Base-by-base conservation (phyloP, 176 grass and related monocot species). In the Panicum miliaceum region DNA sequence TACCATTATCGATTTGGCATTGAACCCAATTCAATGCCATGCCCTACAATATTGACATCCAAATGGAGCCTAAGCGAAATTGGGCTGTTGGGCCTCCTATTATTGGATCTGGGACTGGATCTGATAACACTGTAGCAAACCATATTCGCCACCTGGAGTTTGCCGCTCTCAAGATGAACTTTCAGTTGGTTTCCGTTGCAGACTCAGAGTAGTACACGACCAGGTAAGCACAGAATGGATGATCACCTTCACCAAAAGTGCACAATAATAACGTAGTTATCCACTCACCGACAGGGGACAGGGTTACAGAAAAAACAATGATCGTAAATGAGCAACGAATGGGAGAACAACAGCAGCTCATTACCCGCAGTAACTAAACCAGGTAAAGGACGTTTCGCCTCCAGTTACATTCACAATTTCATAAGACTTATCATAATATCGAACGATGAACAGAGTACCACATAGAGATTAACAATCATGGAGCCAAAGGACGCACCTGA, bases 401-500 rank as follows among this genome's bases (percentile, higher is more conserved):
- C 4, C 13, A 72, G 25, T 71, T 62, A 18, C 38, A 78, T 77
- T 22, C 58, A 71, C 43, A 64, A 81, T 36, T 64, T 18, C 20
- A 20, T 68, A 64, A 65, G 16, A 18, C 37, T 70, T 71, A 1
- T 14, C 59, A 27, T 20, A 61, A 40, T 40, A 62, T 43, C 8
- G 6, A 76, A 69, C 4, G 59, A 78, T 50, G 37, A 82, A 82
- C 58, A 80, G 75, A 69, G 23, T 41, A 75, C 59, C 40, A 75
- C 37, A 61, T 47, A 47, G 26, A 68, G 46, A 73, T 34, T 51
- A 51, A 73, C 34, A 52, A 48, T 13, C 36, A 42, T 45, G 35
- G 10, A 65, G 37, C 11, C 70, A 85, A 69, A 68, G 51, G 26
- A 20, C 46, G 58, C 41, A 74, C 61, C 74, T n/a, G 32, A 57